These are phyloP conservation scores for Stachybotrys elegans DNA, from an alignment of 2,329 filamentous ascomycete species.

Conservation along the genomic window DNA sequence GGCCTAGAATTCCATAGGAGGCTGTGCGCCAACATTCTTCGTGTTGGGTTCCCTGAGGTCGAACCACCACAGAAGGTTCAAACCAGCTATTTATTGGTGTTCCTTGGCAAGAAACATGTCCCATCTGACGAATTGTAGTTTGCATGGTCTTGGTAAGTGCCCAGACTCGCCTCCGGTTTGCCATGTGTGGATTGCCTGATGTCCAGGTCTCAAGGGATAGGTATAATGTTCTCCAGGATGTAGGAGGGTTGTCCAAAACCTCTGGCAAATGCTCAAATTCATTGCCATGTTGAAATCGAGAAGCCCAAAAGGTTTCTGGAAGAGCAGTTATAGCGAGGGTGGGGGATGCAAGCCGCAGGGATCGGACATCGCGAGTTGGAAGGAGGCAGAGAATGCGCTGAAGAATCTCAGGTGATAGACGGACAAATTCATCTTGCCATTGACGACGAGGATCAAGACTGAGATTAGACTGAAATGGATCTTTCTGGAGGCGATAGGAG, in stretches of 20 bases:
- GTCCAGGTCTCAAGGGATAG: neutral
- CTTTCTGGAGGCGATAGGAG: neutral
- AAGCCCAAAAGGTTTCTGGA: constrained; percentile 9
- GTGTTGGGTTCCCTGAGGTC: neutral
- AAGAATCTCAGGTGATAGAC: constrained; percentile 5
- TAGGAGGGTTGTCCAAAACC: constrained; percentile 1
- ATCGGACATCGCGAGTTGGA: constrained; percentile 2
- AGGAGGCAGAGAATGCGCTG: constrained; percentile 5
- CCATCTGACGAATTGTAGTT: neutral
- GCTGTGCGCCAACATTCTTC: constrained; percentile 4
- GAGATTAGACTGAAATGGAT: neutral
- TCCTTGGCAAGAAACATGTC: neutral
- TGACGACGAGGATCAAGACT: neutral
- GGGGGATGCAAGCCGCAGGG: constrained; percentile 4
- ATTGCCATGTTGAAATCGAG: constrained; percentile 7
- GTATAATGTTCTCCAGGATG: constrained; percentile 4
- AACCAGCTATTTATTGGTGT: neutral
- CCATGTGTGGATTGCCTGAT: neutral
- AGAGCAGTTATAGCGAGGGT: constrained; percentile 1
- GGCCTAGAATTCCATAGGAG: neutral
- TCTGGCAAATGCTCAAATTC: constrained; percentile 10
- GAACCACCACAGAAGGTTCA: too few species aligned
- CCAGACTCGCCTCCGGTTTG: neutral
- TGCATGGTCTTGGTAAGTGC: neutral
- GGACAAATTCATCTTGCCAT: constrained; percentile 2